Evolutionary conservation across 257 asterid species (phyloP), one percentile per base, ranked within the genome.

Genomic region (Penstemon barbatus): DNA sequence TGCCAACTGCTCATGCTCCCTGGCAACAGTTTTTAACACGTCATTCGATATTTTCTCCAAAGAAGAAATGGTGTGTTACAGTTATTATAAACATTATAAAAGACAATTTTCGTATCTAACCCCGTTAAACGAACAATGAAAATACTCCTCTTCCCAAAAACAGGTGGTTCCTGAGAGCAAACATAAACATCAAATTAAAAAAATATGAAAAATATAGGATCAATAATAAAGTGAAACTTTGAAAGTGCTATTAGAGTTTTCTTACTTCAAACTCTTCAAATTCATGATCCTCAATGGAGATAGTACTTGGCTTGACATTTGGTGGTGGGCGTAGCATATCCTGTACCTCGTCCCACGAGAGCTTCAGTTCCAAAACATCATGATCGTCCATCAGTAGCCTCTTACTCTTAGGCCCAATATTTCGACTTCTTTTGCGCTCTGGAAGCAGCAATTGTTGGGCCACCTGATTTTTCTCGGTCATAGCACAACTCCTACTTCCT

Each of bases 1-100:
- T 81, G 85, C 74, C 98, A 97, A 92, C 78, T 92, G 98, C 78
- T 92, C 97, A 44, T 83, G 89, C 79, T 88, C 90, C 86, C 98
- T 92, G 78, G 52, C 72, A 69, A 57, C 46, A 75, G 39, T 25
- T 10, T 42, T 70, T 67, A 44, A 36, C 38, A 46, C 18, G 68
- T 57, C 44, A 72, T 66, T 61, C 41, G 45, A 66, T 46, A 52
- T 42, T 53, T 41, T 45, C 15, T 8, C 58, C 41, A 49, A 7
- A 5, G 5, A 39, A n/a, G 12, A 69, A 25, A 36, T 33, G 12
- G 9, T 7, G 13, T 45, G 6, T 48, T 3, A 36, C n/a, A 10
- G 9, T 10, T 42, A 44, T 33, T 58, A 68, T 68, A 0, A 43
- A 33, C 54, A 4, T 45, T 11, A 18, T 37, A 19, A 66, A 61